Evolutionary conservation across 2,329 filamentous ascomycete genomes (phyloP).

Genomic region (Penicillium sclerotiorum): DNA sequence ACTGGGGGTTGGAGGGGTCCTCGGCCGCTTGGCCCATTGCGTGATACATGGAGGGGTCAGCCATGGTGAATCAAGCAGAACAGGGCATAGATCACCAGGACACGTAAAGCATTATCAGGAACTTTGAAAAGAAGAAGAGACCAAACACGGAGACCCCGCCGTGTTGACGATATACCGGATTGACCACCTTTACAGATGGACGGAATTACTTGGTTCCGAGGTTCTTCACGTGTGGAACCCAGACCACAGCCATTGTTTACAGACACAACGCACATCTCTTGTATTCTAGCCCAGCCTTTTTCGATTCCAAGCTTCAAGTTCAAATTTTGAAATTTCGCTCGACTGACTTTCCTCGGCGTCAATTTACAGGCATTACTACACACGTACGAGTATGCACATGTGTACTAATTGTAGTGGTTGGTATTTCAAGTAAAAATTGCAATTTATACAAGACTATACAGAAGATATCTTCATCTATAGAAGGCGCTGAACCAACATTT

Average conservation of each 20-base stretch:
- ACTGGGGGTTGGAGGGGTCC: constrained; percentile 58
- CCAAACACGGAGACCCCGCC: constrained; percentile 12
- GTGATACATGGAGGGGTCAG: constrained; percentile 47
- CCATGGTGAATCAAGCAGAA: constrained; percentile 43
- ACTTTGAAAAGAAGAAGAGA: constrained; percentile 13
- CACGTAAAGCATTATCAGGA: background rate
- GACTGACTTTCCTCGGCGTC: no score
- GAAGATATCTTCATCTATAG: constrained; percentile 20
- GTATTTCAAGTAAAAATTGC: no score
- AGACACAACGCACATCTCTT: no score
- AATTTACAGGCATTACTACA: no score
- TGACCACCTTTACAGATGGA: constrained; percentile 39
- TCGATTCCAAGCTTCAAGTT: no score
- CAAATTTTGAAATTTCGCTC: no score
- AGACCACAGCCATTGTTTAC: no score
- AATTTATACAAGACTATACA: constrained; percentile 11
- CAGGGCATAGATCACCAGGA: constrained; percentile 13
- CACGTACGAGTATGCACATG: no score
- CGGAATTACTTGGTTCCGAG: constrained; percentile 35
- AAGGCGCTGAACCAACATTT: constrained; percentile 13
- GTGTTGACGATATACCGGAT: constrained; percentile 31
- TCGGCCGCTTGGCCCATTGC: constrained; percentile 48
- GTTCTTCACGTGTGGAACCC: constrained; percentile 19
- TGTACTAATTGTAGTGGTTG: no score
- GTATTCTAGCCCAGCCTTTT: no score